Base-by-base conservation (phyloP, 352 stramenopile genomes). In the Sclerospora graminicola region DNA sequence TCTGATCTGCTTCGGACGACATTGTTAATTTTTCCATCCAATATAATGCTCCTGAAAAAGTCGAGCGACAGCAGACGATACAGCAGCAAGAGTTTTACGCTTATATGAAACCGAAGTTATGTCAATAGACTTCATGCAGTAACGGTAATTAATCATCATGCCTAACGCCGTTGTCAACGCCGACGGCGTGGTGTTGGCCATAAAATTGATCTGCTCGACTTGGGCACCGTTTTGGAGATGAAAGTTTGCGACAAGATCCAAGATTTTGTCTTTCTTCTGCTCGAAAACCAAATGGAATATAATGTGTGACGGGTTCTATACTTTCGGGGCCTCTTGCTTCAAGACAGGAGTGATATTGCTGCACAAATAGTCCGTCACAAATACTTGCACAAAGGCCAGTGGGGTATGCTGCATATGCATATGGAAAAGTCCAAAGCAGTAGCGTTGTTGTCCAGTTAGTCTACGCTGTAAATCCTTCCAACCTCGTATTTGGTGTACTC, bases 111-210 rank as follows among this genome's bases (percentile, higher is more conserved):
- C 63, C 2, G 77, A 89, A 8, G 80, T 89, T 4, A 68, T 54
- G 20, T 85, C 68, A 37, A 86, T 76, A 20, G 71, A 84, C 4
- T 60, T 85, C 73, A 92, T 88, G 41, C 72, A 83, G 45, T 92
- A 92, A 33, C 79, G 75, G 43, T 92, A 92, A 52, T 92, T 92
- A 60, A 92, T 84, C 80, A 92, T 92, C 54, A 86, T 79, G 5
- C 70, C 73, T 6, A 82, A 63, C 18, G 73, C 65, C 5, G 41
- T 63, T 10, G 45, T 41, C 24, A 86, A 45, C 7, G 67, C 69
- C 9, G 66, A 57, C 6, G 55, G 47, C 2, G 75, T 82, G 11
- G 61, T 64, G 45, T 92, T 73, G 0, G 77, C 80, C 26, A 81
- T 61, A 38, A 89, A 92, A 38, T 92, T 89, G n/a, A n/a, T n/a